These are phyloP conservation scores for Mallotus repandus DNA, from an alignment of 441 rosid species.

Conservation along the genomic window DNA sequence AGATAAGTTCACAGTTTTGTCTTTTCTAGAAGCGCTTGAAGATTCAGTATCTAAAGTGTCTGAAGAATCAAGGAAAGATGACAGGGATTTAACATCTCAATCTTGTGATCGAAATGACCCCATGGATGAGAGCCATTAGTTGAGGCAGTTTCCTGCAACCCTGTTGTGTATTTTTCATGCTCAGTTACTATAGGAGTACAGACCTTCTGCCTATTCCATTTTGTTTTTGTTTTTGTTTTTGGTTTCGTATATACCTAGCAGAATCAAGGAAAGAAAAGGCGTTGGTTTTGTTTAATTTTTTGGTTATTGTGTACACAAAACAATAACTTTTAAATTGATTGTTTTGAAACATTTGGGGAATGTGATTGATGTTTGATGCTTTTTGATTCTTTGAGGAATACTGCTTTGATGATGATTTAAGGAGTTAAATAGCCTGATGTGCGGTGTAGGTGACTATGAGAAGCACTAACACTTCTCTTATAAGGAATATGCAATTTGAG, in stretches of 20 bases:
- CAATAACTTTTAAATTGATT: too few species aligned
- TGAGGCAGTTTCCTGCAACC: conserved; percentile 4
- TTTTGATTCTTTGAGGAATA: too few species aligned
- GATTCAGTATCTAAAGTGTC: conserved; percentile 58
- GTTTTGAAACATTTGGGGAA: too few species aligned
- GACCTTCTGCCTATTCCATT: neutral
- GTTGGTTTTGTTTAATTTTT: too few species aligned
- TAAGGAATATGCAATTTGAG: too few species aligned
- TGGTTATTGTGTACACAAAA: too few species aligned
- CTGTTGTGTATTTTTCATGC: conserved; percentile 10
- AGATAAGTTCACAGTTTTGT: conserved; percentile 79
- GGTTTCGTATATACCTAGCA: neutral
- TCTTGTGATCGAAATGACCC: conserved; percentile 43
- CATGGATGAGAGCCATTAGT: conserved; percentile 61
- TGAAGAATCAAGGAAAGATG: conserved; percentile 37
- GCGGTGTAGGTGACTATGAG: too few species aligned
- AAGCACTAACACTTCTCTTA: too few species aligned
- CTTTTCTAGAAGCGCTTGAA: conserved; percentile 96
- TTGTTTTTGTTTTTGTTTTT: neutral
- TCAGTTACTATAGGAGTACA: conserved; percentile 1
- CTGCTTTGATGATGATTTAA: too few species aligned
- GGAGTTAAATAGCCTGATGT: too few species aligned
- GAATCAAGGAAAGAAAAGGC: too few species aligned
- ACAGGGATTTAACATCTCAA: conserved; percentile 42
- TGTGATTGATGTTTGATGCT: too few species aligned